These are phyloP conservation scores for Selaginella tamariscina DNA, from an alignment of 75 land plant species.

Conservation along the genomic window DNA sequence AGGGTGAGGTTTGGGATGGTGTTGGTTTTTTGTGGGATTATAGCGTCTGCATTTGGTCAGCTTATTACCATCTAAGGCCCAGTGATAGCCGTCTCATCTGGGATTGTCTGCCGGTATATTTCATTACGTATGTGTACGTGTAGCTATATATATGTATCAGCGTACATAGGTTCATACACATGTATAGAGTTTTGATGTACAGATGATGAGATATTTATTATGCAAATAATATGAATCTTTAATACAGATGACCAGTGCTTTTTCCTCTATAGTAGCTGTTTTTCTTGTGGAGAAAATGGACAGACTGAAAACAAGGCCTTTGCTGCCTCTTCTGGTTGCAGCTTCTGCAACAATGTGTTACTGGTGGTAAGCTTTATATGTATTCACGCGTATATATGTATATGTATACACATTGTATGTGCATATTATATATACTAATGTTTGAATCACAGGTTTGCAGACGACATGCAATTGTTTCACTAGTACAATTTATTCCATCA, in stretches of 20 bases:
- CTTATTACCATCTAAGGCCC: background rate
- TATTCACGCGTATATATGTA: background rate
- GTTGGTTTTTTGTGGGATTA: background rate
- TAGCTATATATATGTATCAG: too few species aligned
- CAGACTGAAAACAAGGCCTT: background rate
- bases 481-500: background rate
- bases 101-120: background rate
- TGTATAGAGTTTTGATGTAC: too few species aligned
- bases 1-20: background rate
- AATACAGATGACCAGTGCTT: background rate
- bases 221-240: too few species aligned
- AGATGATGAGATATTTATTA: too few species aligned
- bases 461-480: conserved; percentile 1
- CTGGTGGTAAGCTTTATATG: background rate
- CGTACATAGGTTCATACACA: too few species aligned
- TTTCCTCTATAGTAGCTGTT: background rate
- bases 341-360: background rate
- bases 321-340: background rate
- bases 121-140: background rate
- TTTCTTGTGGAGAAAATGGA: background rate
- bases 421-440: background rate
- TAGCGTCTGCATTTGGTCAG: background rate
- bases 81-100: background rate
- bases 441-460: background rate
- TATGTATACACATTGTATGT: too few species aligned